A percentile compares a stretch with the other conserved stretches of the same genome.
Conservation (phyloP, 2,329 filamentous ascomycete genomes). For the Neurospora sp. region DNA sequence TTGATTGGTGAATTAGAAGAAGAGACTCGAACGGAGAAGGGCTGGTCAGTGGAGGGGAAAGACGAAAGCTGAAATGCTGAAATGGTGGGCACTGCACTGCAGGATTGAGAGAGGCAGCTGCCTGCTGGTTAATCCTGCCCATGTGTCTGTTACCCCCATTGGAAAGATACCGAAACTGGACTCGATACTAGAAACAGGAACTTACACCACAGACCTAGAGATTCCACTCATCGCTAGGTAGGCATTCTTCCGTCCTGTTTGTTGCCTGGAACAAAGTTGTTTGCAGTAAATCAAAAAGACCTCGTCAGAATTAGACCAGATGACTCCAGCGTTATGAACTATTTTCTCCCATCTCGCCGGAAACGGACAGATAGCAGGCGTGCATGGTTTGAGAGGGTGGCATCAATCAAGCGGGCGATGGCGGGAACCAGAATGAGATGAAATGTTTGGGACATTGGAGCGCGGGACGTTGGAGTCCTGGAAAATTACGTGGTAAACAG, state of each 20-base stretch:
- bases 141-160: not conserved
- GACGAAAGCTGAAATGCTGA: not conserved
- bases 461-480: conserved; percentile 1
- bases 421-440: not conserved
- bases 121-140: not conserved
- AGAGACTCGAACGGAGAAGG: not conserved
- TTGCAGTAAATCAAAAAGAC: not conserved
- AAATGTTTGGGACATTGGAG: not conserved
- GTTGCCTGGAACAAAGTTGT: not conserved
- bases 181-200: not conserved
- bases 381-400: not conserved
- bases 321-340: not conserved
- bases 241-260: not conserved
- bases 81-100: not conserved
- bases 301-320: too few relatives aligned
- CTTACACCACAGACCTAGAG: not conserved
- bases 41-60: not conserved
- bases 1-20: not conserved
- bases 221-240: not conserved
- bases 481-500: conserved; percentile 5
- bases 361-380: not conserved
- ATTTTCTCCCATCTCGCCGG: not conserved
- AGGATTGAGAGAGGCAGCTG: not conserved
- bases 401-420: not conserved
- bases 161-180: not conserved